Evolutionary conservation across 2,329 filamentous ascomycete species (phyloP), one percentile per base, ranked within the genome.

Genomic region (Aspergillus fumigatus): DNA sequence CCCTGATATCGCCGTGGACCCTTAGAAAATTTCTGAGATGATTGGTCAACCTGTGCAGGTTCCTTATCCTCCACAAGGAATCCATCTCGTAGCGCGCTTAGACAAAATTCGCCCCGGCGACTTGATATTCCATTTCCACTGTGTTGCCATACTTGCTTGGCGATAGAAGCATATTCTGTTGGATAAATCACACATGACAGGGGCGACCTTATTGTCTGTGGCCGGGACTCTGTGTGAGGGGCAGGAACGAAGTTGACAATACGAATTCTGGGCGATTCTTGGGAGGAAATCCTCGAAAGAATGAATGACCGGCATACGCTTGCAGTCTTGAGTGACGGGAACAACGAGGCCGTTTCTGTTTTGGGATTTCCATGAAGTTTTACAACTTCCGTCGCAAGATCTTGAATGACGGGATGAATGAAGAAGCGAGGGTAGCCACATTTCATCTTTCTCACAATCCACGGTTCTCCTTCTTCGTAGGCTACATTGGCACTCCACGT

Each of bases 71-170:
- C 80, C 2, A 84, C 78, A 51, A 90, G 77, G 45, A 89, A 78
- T 0, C 86, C 86, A 59, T 93, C 87, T 40, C 82, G 82, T 61
- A 95, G 84, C 1, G 93, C 81, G 45, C 82, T 80, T 58, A 92
- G 85, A 69, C 90, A 96, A 73, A 96, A 97, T 70, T 97, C 93
- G 35, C 91, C 92, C 43, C 92, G 85, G 51, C 94, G 87, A 71
- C 92, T 97, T 0, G 92, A 97, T 14, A 96, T 82, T 17, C 94
- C 94, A 59, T 96, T 92, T 21, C 94, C 94, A 0, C 90, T 89
- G 73, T 99, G 94, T 72, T 97, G 94, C 94, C 94, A 99, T 68
- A 96, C 97, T 67, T 92, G 84, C 73, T 97, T 97, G n/a, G 91
- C 90, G 57, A 89, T 74, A 4, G 84, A 76, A 65, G 88, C 92